Conservation (phyloP, 2,329 filamentous ascomycete species). For the Incumbomyces lentus region DNA sequence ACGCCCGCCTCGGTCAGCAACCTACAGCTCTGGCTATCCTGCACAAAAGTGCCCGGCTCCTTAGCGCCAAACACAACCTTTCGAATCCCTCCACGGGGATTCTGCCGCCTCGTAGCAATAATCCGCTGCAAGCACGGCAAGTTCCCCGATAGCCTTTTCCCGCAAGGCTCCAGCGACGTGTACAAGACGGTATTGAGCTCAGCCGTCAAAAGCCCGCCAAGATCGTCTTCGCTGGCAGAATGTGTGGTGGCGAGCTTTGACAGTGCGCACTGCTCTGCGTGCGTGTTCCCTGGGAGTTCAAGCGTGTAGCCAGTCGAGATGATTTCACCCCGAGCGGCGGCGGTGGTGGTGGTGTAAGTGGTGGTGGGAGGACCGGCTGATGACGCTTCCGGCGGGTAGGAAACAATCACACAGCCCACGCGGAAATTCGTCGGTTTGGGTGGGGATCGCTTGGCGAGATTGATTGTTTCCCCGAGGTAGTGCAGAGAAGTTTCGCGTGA, state of each 20-base stretch:
- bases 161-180: constrained; percentile 67
- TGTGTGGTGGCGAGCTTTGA: constrained; percentile 48
- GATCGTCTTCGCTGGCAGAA: constrained; percentile 40
- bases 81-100: constrained; percentile 50
- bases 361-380: no score
- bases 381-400: constrained; percentile 23
- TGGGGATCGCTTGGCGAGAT: constrained; percentile 67
- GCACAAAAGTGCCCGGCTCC: constrained; percentile 85
- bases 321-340: no score
- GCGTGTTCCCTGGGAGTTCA: constrained; percentile 84
- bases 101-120: constrained; percentile 35
- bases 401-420: constrained; percentile 78
- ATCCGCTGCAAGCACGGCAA: constrained; percentile 62
- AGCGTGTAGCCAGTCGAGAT: constrained; percentile 62
- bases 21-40: constrained; percentile 62
- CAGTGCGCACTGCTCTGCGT: constrained; percentile 89
- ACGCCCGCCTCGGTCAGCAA: constrained; percentile 65
- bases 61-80: constrained; percentile 79
- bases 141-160: constrained; percentile 37
- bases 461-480: constrained; percentile 62
- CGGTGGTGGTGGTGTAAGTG: no score
- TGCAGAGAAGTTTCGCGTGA: constrained; percentile 13
- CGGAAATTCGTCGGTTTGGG: constrained; percentile 86
- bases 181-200: constrained; percentile 53
- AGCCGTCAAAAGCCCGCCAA: constrained; percentile 37